phyloP scores from a whole-genome alignment of 2,329 filamentous ascomycete genomes.

The Fusarium tricinctum region DNA sequence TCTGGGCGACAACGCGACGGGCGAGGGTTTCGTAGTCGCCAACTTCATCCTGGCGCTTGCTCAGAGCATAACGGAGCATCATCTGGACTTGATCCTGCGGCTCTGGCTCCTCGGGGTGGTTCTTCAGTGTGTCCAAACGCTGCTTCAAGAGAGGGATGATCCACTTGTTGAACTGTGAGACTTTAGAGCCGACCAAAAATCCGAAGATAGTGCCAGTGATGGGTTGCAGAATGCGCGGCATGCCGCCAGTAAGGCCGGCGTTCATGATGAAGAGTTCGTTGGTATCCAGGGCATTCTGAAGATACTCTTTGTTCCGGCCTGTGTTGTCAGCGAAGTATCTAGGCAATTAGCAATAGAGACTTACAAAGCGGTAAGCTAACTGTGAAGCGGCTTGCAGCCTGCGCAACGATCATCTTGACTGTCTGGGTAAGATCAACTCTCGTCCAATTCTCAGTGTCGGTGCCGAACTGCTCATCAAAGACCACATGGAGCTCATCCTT shows the following conservation, averaged over 20 bases:
- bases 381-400: conserved; percentile 52
- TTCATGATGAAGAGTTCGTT: conserved; percentile 53
- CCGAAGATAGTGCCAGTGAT: conserved; percentile 50
- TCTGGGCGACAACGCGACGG: conserved; percentile 51
- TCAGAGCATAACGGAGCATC: conserved; percentile 58
- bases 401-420: conserved; percentile 51
- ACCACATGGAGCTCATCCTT: conserved; percentile 54
- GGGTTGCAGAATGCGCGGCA: conserved; percentile 52
- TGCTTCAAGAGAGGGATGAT: conserved; percentile 43
- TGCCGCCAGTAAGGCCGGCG: conserved; percentile 51
- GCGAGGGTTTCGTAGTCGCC: conserved; percentile 50
- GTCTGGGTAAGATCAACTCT: conserved; percentile 51
- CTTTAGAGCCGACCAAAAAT: conserved; percentile 39
- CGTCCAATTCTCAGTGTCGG: conserved; percentile 53
- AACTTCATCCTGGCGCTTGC: conserved; percentile 56
- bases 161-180: conserved; percentile 49
- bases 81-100: conserved; percentile 59
- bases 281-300: conserved; percentile 49
- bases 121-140: conserved; percentile 23
- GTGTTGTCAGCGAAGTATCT: background rate
- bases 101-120: conserved; percentile 33
- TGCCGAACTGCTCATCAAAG: conserved; percentile 55
- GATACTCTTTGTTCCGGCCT: conserved; percentile 55
- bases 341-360: background rate
- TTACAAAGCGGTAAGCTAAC: conserved; percentile 53